phyloP scores from a whole-genome alignment of 495 filamentous ascomycete genomes.

The Aspergillus egyptiacus region DNA sequence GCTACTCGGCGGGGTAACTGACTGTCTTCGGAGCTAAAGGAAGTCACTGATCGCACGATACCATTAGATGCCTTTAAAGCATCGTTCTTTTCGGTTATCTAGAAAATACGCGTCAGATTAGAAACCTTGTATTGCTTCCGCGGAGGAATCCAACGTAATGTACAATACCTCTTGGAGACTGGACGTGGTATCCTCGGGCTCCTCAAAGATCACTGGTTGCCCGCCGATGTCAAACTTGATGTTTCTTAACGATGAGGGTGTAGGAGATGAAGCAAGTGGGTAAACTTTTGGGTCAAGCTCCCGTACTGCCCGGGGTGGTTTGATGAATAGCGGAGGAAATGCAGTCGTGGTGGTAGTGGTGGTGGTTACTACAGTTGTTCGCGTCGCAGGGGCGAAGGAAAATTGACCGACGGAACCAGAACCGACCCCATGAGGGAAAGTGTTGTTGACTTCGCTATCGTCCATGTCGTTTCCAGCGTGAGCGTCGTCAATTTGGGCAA shows the following conservation, averaged over 20 bases:
- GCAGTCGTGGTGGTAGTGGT: constrained; percentile 89
- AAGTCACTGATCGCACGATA: constrained; percentile 45
- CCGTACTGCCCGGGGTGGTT: constrained; percentile 62
- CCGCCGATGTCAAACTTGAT: constrained; percentile 68
- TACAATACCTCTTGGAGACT: constrained; percentile 53
- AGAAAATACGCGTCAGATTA: background rate
- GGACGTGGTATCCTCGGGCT: constrained; percentile 54
- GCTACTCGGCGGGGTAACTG: constrained; percentile 22
- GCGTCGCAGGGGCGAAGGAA: constrained; percentile 64
- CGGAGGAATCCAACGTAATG: background rate
- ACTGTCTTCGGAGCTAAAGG: constrained; percentile 32
- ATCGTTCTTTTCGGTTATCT: constrained; percentile 47
- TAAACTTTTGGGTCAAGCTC: constrained; percentile 84
- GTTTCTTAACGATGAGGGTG: constrained; percentile 66
- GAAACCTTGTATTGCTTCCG: background rate
- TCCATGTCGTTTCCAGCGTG: constrained; percentile 27
- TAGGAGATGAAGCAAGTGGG: constrained; percentile 75
- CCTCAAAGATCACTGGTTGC: constrained; percentile 57
- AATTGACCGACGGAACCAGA: constrained; percentile 53
- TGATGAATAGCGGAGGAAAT: constrained; percentile 77
- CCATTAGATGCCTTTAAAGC: constrained; percentile 51
- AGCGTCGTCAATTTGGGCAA: constrained; percentile 12
- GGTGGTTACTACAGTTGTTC: constrained; percentile 79
- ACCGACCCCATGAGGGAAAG: constrained; percentile 19
- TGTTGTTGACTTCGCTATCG: constrained; percentile 19